phyloP scores from a whole-genome alignment of 2,329 filamentous ascomycete species.

The Diplodia seriata region DNA sequence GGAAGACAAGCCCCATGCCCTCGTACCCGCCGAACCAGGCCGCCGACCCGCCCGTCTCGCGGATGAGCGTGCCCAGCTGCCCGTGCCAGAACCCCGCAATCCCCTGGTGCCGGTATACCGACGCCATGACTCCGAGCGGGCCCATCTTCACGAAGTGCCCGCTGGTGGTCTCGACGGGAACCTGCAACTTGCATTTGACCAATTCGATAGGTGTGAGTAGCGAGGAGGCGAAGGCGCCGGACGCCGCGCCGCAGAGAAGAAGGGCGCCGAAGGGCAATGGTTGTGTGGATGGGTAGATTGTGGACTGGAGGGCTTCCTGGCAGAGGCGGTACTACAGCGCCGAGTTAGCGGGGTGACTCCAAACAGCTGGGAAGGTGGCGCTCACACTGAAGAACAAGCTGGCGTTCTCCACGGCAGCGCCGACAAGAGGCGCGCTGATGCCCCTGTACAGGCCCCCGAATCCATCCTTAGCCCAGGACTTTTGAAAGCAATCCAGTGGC shows the following conservation, averaged over 20 bases:
- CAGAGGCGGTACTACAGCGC: conserved; percentile 53
- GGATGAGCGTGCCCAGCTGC: conserved; percentile 89
- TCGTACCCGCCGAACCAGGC: conserved; percentile 83
- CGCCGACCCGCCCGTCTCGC: conserved; percentile 90
- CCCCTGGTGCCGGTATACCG: conserved; percentile 84
- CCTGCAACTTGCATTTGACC: conserved; percentile 98
- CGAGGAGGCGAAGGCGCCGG: conserved; percentile 87
- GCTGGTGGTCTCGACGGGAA: conserved; percentile 60
- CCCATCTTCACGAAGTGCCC: conserved; percentile 56
- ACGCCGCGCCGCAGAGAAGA: conserved; percentile 80
- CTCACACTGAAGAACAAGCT: conserved; percentile 83
- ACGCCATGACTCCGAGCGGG: conserved; percentile 73
- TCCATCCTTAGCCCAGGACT: conserved; percentile 83
- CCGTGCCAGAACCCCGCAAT: conserved; percentile 92
- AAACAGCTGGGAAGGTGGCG: conserved; percentile 12
- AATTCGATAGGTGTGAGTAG: conserved; percentile 94
- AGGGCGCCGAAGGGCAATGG: conserved; percentile 77
- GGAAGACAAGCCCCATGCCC: conserved; percentile 71
- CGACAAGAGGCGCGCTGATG: conserved; percentile 87
- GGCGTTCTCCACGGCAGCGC: conserved; percentile 90
- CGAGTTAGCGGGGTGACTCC: conserved; percentile 36
- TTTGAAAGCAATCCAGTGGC: conserved; percentile 89
- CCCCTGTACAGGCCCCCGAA: conserved; percentile 84
- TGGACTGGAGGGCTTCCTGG: conserved; percentile 68
- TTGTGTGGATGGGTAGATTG: conserved; percentile 61